Base-by-base conservation (phyloP, 1,139 yeast species). In the Geotrichum europaeum region DNA sequence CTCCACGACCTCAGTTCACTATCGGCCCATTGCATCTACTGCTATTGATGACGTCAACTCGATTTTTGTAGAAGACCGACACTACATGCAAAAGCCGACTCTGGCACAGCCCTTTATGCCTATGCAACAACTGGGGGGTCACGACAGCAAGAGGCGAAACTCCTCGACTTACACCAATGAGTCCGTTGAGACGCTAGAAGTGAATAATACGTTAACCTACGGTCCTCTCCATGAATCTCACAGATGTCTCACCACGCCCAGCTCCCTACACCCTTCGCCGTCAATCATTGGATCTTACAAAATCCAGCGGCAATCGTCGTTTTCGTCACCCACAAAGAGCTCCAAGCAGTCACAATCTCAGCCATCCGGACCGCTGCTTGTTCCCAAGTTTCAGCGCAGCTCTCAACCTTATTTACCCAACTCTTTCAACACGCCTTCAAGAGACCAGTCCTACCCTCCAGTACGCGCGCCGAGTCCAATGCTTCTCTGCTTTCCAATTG, bases 401-500 rank as follows among this genome's bases (percentile, higher is more conserved):
- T 58, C 60, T 7, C 53, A 52, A n/a, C 54, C 50, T 3, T 13
- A 36, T 36, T n/a, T n/a, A 15, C 43, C 10, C 6, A 52, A 49
- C 20, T 45, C 57, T 47, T 59, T 15, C 24, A 54, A 34, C 52
- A 57, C 54, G 15, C 57, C 54, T 36, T 49, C 56, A 12, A 55
- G 49, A 28, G 51, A 49, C 32, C 54, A 36, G 22, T 57, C 49
- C 28, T 24, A 51, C 51, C 49, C 49, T 49, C 56, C 58, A 49
- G 34, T 36, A 53, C 55, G 57, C 28, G 28, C 59, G 1, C 53
- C 60, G 18, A 49, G 58, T 30, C 58, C 61, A 9, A 43, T 56
- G 9, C 30, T 54, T 22, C 30, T 30, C 10, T 45, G 53, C 15
- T 51, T 64, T 9, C 62, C 66, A 18, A 63, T 69, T 22, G 66